Percentiles rank a stretch among this genome's conserved stretches.
These are phyloP conservation scores for Hyphopichia khmerensis DNA, from an alignment of 1,139 yeast genomes.

Conservation along the genomic window DNA sequence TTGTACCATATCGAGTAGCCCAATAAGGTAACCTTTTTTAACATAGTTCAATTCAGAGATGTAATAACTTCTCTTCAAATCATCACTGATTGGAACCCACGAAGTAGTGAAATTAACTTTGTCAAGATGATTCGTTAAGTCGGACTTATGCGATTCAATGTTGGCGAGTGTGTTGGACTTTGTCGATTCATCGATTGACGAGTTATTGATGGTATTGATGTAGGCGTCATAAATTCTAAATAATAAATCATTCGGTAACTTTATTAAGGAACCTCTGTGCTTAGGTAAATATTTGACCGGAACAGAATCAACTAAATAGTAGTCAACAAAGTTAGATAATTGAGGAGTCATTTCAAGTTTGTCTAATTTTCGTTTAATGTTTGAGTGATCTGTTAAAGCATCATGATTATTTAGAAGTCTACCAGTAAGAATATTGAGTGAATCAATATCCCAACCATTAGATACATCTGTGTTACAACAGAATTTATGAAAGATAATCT, in stretches of 20 bases:
- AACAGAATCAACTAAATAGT: constrained; percentile 5
- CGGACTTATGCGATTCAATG: neutral
- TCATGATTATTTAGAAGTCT: constrained; percentile 21
- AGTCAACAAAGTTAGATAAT: constrained; percentile 13
- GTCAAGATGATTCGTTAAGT: neutral
- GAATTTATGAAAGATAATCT: constrained; percentile 12
- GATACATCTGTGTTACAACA: neutral
- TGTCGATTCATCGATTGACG: neutral
- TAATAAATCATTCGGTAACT: neutral
- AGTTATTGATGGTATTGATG: neutral
- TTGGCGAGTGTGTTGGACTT: neutral
- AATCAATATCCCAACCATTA: constrained; percentile 8
- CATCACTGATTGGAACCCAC: neutral
- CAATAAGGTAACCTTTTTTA: constrained; percentile 23
- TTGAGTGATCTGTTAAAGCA: constrained; percentile 16
- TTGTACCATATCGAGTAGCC: constrained; percentile 10
- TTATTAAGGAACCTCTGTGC: neutral
- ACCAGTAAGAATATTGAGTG: constrained; percentile 13
- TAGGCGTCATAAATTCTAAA: neutral
- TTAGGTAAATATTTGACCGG: neutral
- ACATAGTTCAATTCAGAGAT: constrained; percentile 23
- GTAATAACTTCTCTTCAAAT: constrained; percentile 1
- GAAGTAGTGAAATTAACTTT: neutral
- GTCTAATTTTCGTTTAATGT: constrained; percentile 5
- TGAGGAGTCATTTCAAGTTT: constrained; percentile 12